Evolutionary conservation across 495 filamentous ascomycete genomes (phyloP).

Genomic region (Alectoria sarmentosa): DNA sequence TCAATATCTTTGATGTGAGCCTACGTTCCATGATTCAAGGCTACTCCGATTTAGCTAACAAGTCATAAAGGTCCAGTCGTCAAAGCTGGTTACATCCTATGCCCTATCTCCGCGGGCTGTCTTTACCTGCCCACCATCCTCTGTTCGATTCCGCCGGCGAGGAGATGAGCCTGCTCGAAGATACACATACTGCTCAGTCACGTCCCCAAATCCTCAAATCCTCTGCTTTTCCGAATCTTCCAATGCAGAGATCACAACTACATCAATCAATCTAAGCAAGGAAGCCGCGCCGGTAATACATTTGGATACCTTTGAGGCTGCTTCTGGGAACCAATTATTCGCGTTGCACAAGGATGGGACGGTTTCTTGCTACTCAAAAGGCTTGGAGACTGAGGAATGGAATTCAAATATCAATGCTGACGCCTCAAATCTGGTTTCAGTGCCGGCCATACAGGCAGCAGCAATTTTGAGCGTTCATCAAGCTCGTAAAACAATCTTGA

Average conservation of each 20-base stretch:
- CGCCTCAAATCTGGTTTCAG: slow-evolving; percentile 34
- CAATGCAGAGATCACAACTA: slow-evolving; percentile 9
- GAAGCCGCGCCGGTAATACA: slow-evolving; percentile 32
- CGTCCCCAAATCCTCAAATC: slow-evolving; percentile 41
- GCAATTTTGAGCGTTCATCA: slow-evolving; percentile 33
- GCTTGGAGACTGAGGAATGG: slow-evolving; percentile 16
- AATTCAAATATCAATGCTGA: slow-evolving; percentile 26
- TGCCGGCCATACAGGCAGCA: slow-evolving; percentile 31
- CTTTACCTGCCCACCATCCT: slow-evolving; percentile 72
- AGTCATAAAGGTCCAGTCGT: slow-evolving; percentile 60
- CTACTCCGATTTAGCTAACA: slow-evolving; percentile 22
- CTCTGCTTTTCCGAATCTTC: slow-evolving; percentile 46
- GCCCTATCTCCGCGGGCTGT: slow-evolving; percentile 73
- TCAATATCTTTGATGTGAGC: slow-evolving; percentile 88
- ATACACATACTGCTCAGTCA: slow-evolving; percentile 58
- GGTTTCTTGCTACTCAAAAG: slow-evolving; percentile 15
- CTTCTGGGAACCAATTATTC: slow-evolving; percentile 31
- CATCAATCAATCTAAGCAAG: slow-evolving; percentile 11
- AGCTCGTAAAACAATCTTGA: slow-evolving; percentile 40
- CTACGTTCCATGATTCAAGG: neutral
- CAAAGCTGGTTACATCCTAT: slow-evolving; percentile 77
- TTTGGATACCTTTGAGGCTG: slow-evolving; percentile 5
- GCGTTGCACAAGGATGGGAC: slow-evolving; percentile 41
- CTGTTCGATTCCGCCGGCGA: slow-evolving; percentile 54
- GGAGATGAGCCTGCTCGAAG: slow-evolving; percentile 49